Conservation (phyloP, 192 early-diverging fungal genomes). For the Coemansia sp. region DNA sequence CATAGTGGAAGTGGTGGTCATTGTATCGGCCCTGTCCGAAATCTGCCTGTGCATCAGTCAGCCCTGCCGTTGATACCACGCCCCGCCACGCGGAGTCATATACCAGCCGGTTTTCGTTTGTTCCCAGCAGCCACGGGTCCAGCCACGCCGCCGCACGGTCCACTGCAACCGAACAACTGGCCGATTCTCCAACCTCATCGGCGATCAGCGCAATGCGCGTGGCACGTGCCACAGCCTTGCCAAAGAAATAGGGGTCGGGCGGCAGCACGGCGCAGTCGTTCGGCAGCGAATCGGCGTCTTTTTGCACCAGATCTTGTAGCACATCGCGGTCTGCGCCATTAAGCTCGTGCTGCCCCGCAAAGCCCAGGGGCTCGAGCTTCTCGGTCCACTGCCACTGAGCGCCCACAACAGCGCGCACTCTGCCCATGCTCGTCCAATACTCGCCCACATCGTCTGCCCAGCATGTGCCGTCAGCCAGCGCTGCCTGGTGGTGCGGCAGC, state of each 20-base stretch:
- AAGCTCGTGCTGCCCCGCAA: constrained; percentile 26
- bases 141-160: constrained; percentile 25
- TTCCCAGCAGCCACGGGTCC: constrained; percentile 32
- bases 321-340: constrained; percentile 6
- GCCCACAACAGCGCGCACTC: constrained; percentile 33
- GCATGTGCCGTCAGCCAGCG: neutral
- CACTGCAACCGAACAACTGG: constrained; percentile 25
- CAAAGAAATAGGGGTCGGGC: constrained; percentile 55
- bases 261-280: constrained; percentile 11
- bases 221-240: constrained; percentile 50
- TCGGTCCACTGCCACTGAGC: constrained; percentile 40
- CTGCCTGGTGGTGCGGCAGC: constrained; percentile 46
- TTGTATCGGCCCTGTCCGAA: constrained; percentile 58
- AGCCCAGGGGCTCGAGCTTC: constrained; percentile 35
- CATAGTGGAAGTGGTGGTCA: constrained; percentile 62
- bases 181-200: constrained; percentile 35
- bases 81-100: constrained; percentile 55
- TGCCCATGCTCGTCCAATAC: constrained; percentile 49
- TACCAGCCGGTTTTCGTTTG: constrained; percentile 24
- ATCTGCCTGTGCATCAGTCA: constrained; percentile 36
- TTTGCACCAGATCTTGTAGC: constrained; percentile 22
- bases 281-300: constrained; percentile 21
- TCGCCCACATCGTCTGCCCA: constrained; percentile 12
- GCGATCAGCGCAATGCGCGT: constrained; percentile 55
- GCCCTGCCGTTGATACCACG: constrained; percentile 24